A percentile compares a stretch with the other conserved stretches of the same genome.
Evolutionary conservation across 352 stramenopile species (phyloP).

Genomic region (Pythium diclinum): DNA sequence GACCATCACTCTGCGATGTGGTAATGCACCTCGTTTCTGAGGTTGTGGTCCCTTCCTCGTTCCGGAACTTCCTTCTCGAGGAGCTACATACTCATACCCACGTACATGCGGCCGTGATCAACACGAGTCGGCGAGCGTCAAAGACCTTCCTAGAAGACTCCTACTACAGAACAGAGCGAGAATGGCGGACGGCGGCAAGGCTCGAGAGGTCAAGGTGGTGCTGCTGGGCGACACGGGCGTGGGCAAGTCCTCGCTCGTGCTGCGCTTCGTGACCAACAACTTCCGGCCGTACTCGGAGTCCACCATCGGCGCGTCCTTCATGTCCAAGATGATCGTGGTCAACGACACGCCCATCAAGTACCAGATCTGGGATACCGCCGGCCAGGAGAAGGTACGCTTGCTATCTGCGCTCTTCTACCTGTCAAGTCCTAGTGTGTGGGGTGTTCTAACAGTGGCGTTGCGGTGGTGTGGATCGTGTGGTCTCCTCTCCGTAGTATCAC

Average conservation of each 20-base stretch:
- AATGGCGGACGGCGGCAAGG: constrained; percentile 73
- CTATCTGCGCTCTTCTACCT: neutral
- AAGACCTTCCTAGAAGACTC: too few species aligned
- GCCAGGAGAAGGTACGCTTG: constrained; percentile 89
- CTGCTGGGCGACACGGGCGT: constrained; percentile 93
- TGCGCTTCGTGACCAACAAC: constrained; percentile 96
- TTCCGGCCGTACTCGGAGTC: constrained; percentile 96
- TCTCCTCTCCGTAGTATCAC: constrained; percentile 75
- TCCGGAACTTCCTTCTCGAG: constrained; percentile 5
- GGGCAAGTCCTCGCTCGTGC: constrained; percentile 95
- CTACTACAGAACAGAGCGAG: neutral
- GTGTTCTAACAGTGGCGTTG: neutral
- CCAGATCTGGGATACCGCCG: constrained; percentile 98
- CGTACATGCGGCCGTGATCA: constrained; percentile 3
- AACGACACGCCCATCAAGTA: constrained; percentile 94
- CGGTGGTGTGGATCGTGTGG: neutral
- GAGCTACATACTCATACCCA: neutral
- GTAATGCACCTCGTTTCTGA: constrained; percentile 9
- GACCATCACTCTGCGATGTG: neutral
- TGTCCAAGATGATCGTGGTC: constrained; percentile 95
- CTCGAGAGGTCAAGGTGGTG: constrained; percentile 89
- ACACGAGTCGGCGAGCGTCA: too few species aligned
- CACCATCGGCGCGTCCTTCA: constrained; percentile 97
- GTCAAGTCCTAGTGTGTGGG: neutral
- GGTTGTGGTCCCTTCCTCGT: constrained; percentile 4